Conservation (phyloP, 345 rosid genomes). For the Eucalyptus marginata region DNA sequence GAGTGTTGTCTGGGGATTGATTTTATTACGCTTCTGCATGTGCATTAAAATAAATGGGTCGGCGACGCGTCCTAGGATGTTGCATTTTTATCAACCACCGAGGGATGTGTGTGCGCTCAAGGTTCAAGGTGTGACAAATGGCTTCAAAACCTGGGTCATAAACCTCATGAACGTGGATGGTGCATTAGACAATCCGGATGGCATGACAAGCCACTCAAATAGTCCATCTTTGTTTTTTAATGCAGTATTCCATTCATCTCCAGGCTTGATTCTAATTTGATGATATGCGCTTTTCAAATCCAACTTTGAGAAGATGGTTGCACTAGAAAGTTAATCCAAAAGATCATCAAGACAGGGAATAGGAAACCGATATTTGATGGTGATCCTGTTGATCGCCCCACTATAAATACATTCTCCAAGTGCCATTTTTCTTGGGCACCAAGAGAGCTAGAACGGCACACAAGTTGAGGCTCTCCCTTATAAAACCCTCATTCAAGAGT, state of each 20-base stretch:
- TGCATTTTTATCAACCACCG: no score
- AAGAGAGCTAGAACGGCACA: not conserved
- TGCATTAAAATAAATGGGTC: no score
- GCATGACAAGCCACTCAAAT: not conserved
- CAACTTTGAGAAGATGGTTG: not conserved
- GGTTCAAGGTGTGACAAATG: not conserved
- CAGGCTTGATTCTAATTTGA: not conserved
- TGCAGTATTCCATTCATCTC: not conserved
- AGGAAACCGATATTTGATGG: not conserved
- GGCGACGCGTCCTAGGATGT: no score
- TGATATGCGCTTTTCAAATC: not conserved
- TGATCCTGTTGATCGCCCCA: not conserved
- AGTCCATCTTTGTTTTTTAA: not conserved
- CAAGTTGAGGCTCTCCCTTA: not conserved
- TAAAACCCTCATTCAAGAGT: not conserved
- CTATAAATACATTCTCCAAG: not conserved
- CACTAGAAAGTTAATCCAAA: not conserved
- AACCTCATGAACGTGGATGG: no score
- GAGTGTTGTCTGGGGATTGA: no score
- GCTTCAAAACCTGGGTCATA: not conserved
- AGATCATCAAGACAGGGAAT: not conserved
- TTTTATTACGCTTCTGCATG: no score
- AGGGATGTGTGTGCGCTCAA: no score
- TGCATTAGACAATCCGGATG: not conserved
- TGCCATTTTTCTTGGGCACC: not conserved